Base-by-base conservation (phyloP, 331 rosid genomes). In the Stylosanthes scabra region DNA sequence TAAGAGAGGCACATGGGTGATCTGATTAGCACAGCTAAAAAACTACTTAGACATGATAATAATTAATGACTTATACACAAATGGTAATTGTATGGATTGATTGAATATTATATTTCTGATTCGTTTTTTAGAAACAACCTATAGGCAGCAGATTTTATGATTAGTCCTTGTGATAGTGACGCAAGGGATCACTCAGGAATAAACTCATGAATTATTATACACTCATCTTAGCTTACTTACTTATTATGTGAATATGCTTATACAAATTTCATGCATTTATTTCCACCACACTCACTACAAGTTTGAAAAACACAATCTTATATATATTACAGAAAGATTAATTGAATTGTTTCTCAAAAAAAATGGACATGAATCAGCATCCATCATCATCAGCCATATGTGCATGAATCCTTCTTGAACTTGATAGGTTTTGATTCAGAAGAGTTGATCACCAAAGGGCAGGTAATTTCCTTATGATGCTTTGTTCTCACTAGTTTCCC, bases 401-500 rank as follows among this genome's bases (percentile, higher is more conserved):
- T 78, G 91, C 97, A 92, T 41, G 97, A 72, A 29, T 72, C 83
- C 83, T 76, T 69, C 6, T 80, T 88, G 91, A 92, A 84, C 81
- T 77, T 81, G 83, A 95, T 81, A 49, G 97, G 89, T 62, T 91
- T 92, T 72, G 88, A 72, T 72, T 63, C 74, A 6, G 78, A 59
- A 59, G 92, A 83, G 74, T 90, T 87, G 13, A 95, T 59, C 40
- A 71, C 60, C 63, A 95, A 74, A 34, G 87, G 83, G 60, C 97
- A 95, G 9, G 92, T 79, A 71, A 95, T 86, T 79, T 70, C 71
- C 80, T 71, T 87, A 40, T 74, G 74, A 72, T 83, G 93, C 74
- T 71, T 90, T 10, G 93, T 81, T 85, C 84, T 90, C 14, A 95
- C 96, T 27, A 92, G 77, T 68, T 88, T 88, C 7, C 99, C 97